phyloP scores from a whole-genome alignment of 129 eudicot species.

The Tanacetum coccineum region DNA sequence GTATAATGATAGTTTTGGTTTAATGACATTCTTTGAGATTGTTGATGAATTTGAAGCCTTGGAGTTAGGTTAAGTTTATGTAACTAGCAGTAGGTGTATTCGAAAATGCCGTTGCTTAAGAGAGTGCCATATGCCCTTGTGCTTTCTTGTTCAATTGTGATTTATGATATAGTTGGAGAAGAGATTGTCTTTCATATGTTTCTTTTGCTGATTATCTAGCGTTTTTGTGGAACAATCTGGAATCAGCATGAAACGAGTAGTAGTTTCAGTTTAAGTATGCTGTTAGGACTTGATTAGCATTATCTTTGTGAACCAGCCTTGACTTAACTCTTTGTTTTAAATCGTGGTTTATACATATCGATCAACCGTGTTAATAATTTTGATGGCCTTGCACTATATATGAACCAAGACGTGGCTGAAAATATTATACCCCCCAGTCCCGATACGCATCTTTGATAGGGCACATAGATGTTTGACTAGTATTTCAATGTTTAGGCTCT shows the following conservation, averaged over 20 bases:
- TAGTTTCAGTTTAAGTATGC: neutral
- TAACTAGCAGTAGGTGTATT: slow-evolving; percentile 11
- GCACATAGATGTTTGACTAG: too few species aligned
- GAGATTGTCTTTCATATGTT: slow-evolving; percentile 4
- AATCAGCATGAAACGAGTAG: slow-evolving; percentile 17
- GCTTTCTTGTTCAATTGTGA: neutral
- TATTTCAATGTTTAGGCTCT: too few species aligned
- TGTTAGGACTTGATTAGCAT: too few species aligned
- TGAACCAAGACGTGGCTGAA: too few species aligned
- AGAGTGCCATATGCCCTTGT: slow-evolving; percentile 8
- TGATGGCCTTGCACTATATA: too few species aligned
- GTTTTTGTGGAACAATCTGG: neutral
- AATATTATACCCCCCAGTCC: too few species aligned
- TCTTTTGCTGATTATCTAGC: slow-evolving; percentile 1
- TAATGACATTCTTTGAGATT: slow-evolving; percentile 11
- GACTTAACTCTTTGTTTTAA: too few species aligned
- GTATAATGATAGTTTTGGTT: neutral
- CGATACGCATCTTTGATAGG: too few species aligned
- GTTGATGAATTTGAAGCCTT: slow-evolving; percentile 8
- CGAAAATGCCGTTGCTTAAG: slow-evolving; percentile 4
- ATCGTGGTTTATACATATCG: too few species aligned
- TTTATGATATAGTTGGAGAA: neutral
- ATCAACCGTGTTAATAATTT: too few species aligned
- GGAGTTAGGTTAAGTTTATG: neutral
- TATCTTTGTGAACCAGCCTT: too few species aligned